Evolutionary conservation across 768 basidiomycete species (phyloP), one percentile per base, ranked within the genome.

Genomic region (Daedalea quercina): DNA sequence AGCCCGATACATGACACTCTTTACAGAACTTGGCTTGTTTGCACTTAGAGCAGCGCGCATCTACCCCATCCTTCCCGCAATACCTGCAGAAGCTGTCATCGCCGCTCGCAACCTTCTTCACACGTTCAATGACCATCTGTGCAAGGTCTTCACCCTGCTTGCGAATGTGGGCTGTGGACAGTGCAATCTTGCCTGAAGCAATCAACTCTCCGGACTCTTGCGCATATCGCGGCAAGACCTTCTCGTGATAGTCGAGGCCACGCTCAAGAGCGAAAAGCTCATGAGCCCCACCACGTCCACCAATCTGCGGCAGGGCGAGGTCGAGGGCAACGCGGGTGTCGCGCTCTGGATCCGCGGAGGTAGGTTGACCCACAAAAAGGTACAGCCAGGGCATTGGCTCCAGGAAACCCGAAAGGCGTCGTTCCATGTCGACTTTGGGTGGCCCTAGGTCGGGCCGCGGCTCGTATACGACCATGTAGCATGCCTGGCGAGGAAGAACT

Each of bases 261-360:
- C 56, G 51, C 51, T 63, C 61, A 3, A 60, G 56, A 24, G 59
- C 54, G 53, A 60, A 63, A n/a, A 53, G 47, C 51, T 63, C 61
- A 3, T 51, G 51, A 0, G 59, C 59, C n/a, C 51, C 49, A 3
- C 61, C 61, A 3, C 61, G 54, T 0, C 58, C 54, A 12, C 61
- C 59, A 3, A 62, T 34, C 52, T 60, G 58, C 0, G 59, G 45
- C 4, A 54, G 47, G 24, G 52, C 54, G 6, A 60, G 54, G 19
- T 60, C 59, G 24, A 60, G 54, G 37, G 53, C 59, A 40, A 57
- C 54, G 37, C 55, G 52, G 17, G 56, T 47, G 46, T 62, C 57
- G 6, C 33, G 26, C 17, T 53, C 50, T 41, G 54, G 45, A 25
- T 57, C 45, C n/a, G 51, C 26, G n/a, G 54, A 57, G 50, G 31